These are phyloP conservation scores for Saccharomycopsis hybrid DNA, from an alignment of 1,139 yeast genomes.

Conservation along the genomic window DNA sequence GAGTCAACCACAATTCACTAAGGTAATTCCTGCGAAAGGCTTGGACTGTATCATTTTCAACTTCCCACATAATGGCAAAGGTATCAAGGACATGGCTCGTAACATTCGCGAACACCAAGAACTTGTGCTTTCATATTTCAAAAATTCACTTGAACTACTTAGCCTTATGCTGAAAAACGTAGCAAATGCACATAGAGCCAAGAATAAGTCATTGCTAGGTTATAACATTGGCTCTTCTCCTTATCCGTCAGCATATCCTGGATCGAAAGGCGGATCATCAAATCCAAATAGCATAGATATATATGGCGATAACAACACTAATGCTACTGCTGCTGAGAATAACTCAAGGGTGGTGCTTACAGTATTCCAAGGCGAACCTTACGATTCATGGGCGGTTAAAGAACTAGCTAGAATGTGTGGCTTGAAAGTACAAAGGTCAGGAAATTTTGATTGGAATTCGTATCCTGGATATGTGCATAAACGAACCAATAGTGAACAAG, in stretches of 20 bases:
- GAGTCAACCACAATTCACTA: no score
- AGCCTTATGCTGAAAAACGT: conserved; percentile 31
- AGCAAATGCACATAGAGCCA: conserved; percentile 24
- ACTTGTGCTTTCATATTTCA: conserved; percentile 55
- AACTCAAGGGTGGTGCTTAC: conserved; percentile 52
- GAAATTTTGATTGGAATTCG: conserved; percentile 62
- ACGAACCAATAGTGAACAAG: conserved; percentile 70
- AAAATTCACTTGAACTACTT: conserved; percentile 39
- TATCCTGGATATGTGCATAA: conserved; percentile 75
- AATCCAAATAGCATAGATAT: conserved; percentile 12
- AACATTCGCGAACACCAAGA: conserved; percentile 79
- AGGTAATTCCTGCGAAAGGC: no score
- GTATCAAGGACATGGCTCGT: conserved; percentile 78
- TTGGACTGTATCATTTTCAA: conserved; percentile 62
- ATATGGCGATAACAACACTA: no score
- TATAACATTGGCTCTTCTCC: background rate
- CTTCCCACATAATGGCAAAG: conserved; percentile 90
- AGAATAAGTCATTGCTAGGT: background rate
- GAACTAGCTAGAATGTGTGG: conserved; percentile 54
- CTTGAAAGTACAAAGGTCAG: conserved; percentile 55
- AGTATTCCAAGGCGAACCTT: conserved; percentile 89
- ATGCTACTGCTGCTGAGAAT: background rate
- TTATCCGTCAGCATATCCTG: background rate
- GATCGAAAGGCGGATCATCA: background rate
- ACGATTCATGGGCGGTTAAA: conserved; percentile 77